Evolutionary conservation across 2,329 filamentous ascomycete species (phyloP).

Genomic region (Verticillium klebahnii): DNA sequence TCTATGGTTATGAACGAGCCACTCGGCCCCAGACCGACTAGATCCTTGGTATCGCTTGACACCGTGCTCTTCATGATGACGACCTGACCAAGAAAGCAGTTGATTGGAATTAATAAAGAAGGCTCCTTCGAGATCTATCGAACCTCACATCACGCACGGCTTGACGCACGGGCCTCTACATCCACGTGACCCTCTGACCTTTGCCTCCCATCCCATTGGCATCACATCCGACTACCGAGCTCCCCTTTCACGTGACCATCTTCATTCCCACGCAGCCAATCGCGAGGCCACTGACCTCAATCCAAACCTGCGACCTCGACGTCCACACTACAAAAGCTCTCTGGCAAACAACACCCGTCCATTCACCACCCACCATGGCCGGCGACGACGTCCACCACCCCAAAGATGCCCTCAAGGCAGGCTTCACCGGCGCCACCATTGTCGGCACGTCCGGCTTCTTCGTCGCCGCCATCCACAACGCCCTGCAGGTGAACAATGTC

Average conservation of each 20-base stretch:
- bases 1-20: no score
- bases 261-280: neutral
- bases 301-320: slow-evolving; percentile 14
- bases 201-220: slow-evolving; percentile 11
- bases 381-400: slow-evolving; percentile 57
- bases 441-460: slow-evolving; percentile 66
- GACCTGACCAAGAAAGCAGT: no score
- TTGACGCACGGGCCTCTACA: neutral
- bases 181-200: slow-evolving; percentile 3
- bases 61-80: no score
- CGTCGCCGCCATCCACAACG: slow-evolving; percentile 78
- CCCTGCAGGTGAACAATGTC: slow-evolving; percentile 75
- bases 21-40: no score
- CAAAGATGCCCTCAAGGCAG: slow-evolving; percentile 67
- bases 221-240: neutral
- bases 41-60: no score
- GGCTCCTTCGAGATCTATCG: no score
- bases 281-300: neutral
- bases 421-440: slow-evolving; percentile 59
- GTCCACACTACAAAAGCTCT: slow-evolving; percentile 6
- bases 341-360: neutral
- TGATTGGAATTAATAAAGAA: no score
- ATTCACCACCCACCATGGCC: slow-evolving; percentile 13
- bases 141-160: no score
- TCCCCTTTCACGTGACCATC: slow-evolving; percentile 7